Conservation (phyloP, 495 filamentous ascomycete genomes). For the Aspergillus ostianus region DNA sequence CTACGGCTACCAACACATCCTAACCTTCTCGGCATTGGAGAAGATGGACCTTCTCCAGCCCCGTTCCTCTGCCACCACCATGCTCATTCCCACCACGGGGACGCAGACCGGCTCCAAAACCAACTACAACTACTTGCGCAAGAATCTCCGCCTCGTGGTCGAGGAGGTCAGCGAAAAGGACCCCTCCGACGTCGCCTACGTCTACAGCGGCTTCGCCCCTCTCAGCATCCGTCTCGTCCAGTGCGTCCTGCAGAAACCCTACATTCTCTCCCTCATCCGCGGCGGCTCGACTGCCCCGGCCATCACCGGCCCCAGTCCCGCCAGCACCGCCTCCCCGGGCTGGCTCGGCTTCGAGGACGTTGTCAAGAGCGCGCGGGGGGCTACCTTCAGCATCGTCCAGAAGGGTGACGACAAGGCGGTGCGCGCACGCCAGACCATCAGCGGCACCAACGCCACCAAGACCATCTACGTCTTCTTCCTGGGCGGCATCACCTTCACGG, state of each 20-base stretch:
- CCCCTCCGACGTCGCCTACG: constrained; percentile 95
- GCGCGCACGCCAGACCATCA: constrained; percentile 78
- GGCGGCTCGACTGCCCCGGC: constrained; percentile 46
- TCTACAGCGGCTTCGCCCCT: constrained; percentile 95
- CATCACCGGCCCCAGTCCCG: constrained; percentile 40
- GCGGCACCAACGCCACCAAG: constrained; percentile 65
- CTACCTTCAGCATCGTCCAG: constrained; percentile 88
- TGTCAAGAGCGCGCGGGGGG: constrained; percentile 77
- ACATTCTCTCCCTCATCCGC: constrained; percentile 66
- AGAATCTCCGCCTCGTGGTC: constrained; percentile 81
- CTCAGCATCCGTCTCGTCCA: constrained; percentile 93
- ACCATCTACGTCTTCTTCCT: constrained; percentile 92
- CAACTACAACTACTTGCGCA: constrained; percentile 85
- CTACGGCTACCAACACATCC: constrained; percentile 90
- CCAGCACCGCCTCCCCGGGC: constrained; percentile 66
- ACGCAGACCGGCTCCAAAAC: constrained; percentile 64
- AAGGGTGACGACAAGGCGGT: constrained; percentile 92
- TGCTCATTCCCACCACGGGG: constrained; percentile 66
- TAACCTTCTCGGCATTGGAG: constrained; percentile 86
- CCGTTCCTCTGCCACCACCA: constrained; percentile 63
- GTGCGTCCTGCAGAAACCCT: constrained; percentile 87
- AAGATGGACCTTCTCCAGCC: constrained; percentile 82
- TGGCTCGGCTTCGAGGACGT: constrained; percentile 91
- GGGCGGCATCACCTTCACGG: constrained; percentile 90
- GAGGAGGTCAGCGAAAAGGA: constrained; percentile 97